Percentiles rank a stretch among this genome's conserved stretches.
Conservation (phyloP, 345 rosid species). For the Litchi chinensis region DNA sequence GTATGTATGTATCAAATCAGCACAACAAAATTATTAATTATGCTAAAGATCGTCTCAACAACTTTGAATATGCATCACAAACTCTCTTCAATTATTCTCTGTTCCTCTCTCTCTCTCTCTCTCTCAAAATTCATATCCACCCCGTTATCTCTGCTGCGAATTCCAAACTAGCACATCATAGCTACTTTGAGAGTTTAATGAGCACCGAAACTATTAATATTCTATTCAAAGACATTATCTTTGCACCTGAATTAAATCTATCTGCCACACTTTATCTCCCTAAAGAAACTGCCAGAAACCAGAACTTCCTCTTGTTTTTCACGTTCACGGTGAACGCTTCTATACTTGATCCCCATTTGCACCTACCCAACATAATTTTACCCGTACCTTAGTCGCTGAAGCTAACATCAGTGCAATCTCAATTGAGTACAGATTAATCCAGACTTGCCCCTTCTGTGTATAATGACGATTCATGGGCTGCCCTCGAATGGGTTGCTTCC, state of each 20-base stretch:
- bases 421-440: slow-evolving; percentile 40
- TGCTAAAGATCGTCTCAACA: too few species aligned
- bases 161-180: too few species aligned
- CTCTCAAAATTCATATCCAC: too few species aligned
- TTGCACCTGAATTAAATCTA: slow-evolving; percentile 20
- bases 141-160: too few species aligned
- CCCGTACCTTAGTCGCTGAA: slow-evolving; percentile 7
- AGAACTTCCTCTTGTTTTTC: slow-evolving; percentile 36
- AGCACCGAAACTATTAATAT: too few species aligned
- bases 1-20: too few species aligned
- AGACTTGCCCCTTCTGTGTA: slow-evolving; percentile 40
- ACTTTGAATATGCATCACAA: too few species aligned
- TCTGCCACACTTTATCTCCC: slow-evolving; percentile 17
- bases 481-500: too few species aligned
- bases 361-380: slow-evolving; percentile 24
- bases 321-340: slow-evolving; percentile 40
- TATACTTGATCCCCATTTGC: slow-evolving; percentile 32
- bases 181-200: too few species aligned
- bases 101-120: too few species aligned
- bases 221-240: slow-evolving; percentile 42
- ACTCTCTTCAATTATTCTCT: too few species aligned
- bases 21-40: too few species aligned
- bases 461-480: slow-evolving; percentile 32
- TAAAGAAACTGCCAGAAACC: not conserved
- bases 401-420: slow-evolving; percentile 31